These are phyloP conservation scores for Thermoascus crustaceus DNA, from an alignment of 2,329 filamentous ascomycete species.

Conservation along the genomic window DNA sequence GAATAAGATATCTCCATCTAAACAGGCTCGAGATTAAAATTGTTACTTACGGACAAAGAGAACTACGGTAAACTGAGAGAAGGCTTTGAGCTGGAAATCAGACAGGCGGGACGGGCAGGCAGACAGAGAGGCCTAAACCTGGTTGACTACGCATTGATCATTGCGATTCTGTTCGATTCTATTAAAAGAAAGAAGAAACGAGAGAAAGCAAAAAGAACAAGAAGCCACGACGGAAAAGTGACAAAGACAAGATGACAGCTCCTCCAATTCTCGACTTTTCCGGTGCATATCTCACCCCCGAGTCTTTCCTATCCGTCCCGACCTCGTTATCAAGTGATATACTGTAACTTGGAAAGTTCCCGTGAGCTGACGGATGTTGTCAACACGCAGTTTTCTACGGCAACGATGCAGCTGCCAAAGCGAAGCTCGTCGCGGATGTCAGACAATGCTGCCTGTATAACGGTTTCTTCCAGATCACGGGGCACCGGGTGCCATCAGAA, in stretches of 20 bases:
- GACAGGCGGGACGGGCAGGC: no score
- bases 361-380: not conserved
- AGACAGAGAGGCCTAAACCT: no score
- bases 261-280: not conserved
- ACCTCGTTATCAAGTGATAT: no score
- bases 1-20: no score
- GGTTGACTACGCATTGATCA: no score
- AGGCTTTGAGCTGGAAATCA: no score
- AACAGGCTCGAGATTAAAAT: no score
- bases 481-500: conserved; percentile 31
- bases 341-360: no score
- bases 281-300: not conserved
- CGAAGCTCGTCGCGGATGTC: not conserved
- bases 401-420: not conserved
- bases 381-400: not conserved
- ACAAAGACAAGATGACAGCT: not conserved
- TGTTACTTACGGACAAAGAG: no score
- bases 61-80: no score
- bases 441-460: not conserved
- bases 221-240: not conserved
- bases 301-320: not conserved
- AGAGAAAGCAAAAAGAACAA: not conserved
- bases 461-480: conserved; percentile 41
- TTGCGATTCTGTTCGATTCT: no score
- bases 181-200: not conserved